These are phyloP conservation scores for Talaromyces stipitatus DNA, from an alignment of 495 filamentous ascomycete genomes.

Conservation along the genomic window DNA sequence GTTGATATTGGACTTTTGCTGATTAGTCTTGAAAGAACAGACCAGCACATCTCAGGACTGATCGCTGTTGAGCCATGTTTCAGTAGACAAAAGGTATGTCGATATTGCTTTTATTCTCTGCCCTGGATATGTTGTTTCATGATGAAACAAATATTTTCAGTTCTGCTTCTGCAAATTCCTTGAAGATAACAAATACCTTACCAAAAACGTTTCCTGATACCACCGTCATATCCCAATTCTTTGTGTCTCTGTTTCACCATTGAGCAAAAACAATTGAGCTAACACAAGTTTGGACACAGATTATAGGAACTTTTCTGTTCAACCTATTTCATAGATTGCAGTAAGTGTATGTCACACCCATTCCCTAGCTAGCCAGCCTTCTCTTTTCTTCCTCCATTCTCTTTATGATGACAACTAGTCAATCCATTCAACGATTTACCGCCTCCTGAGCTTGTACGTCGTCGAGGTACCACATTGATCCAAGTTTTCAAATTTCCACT, in stretches of 20 bases:
- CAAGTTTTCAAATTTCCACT: slow-evolving; percentile 38
- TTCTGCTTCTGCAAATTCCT: slow-evolving; percentile 86
- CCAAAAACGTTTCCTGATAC: slow-evolving; percentile 52
- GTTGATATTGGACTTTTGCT: neutral
- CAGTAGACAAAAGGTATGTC: neutral
- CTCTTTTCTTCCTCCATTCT: neutral
- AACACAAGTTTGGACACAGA: slow-evolving; percentile 10
- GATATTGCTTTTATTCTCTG: neutral
- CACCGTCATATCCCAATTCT: slow-evolving; percentile 7
- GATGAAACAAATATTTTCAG: slow-evolving; percentile 80
- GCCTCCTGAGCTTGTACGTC: slow-evolving; percentile 22
- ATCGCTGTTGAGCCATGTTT: neutral
- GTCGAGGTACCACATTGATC: neutral
- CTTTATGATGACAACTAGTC: slow-evolving; percentile 89
- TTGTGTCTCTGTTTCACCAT: slow-evolving; percentile 2
- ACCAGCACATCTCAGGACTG: neutral
- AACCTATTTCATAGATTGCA: slow-evolving; percentile 2
- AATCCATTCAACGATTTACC: slow-evolving; percentile 98
- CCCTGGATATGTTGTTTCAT: slow-evolving; percentile 30
- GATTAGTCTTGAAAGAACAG: neutral
- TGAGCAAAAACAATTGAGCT: slow-evolving; percentile 7
- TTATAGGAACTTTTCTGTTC: slow-evolving; percentile 5
- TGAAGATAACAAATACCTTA: slow-evolving; percentile 75
- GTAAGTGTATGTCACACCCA: slow-evolving; percentile 2
- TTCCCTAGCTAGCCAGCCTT: slow-evolving; percentile 4